Base-by-base conservation (phyloP, 2,329 filamentous ascomycete genomes). In the Parastagonospora nodorum region DNA sequence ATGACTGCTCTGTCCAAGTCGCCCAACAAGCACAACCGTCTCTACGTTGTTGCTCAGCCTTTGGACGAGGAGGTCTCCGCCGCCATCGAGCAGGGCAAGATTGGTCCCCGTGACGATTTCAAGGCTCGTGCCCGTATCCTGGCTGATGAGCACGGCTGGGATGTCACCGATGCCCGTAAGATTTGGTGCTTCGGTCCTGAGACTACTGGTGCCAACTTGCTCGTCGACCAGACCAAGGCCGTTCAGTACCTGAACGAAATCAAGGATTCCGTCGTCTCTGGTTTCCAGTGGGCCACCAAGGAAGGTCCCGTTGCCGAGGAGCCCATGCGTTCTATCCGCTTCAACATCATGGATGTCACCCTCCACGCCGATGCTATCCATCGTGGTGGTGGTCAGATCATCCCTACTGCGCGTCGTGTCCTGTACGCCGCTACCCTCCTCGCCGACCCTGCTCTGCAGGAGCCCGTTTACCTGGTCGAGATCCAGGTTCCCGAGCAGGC, bases 11-110 rank as follows among this genome's bases (percentile, higher is more conserved):
- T 99, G 73, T 97, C 94, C 80, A 99, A 99, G 86, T 99, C 94
- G 42, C 94, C 94, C 83, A 99, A 99, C 90, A 99, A 99, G 91
- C 94, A 99, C 89, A 99, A 99, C 87, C 93, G 94, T 92, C 85
- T 99, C 57, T 99, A 97, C 85, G 88, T 99, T 81, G 86, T 85
- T 78, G 94, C 94, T 63, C 82, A 92, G 81, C 94, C 94, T 69
- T 84, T 99, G 49, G 86, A 86, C 39, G 94, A 99, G 85, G 94
- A 97, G 69, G 88, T 99, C 55, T 84, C 90, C 69, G 85, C 86
- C 74, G 90, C 89, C 73, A 99, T 99, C 64, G 94, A 99, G 84
- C 64, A 75, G 48, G 94, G 94, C 83, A 94, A 92, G 84, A 92
- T 99, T 77, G 84, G 80, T 74, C 90, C 94, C 64, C 91, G 93